phyloP scores from a whole-genome alignment of 352 stramenopile species.

The Globisporangium parvum region DNA sequence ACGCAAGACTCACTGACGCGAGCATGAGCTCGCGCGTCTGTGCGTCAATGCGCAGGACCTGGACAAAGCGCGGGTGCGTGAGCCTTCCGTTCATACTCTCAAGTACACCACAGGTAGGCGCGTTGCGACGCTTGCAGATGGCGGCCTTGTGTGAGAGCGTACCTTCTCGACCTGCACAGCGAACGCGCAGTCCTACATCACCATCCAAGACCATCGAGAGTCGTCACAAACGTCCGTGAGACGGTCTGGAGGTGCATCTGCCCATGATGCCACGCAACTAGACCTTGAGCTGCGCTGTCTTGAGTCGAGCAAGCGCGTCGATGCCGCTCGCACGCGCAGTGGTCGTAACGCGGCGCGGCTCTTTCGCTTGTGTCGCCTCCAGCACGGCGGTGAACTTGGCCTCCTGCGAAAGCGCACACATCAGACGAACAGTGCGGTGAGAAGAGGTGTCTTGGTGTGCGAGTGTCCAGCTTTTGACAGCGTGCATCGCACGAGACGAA shows the following conservation, averaged over 20 bases:
- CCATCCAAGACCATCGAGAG: not conserved
- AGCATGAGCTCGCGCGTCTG: constrained; percentile 39
- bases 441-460: not conserved
- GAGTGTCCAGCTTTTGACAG: not conserved
- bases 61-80: not conserved
- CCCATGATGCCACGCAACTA: not conserved
- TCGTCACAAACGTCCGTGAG: not conserved
- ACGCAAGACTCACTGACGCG: constrained; percentile 2
- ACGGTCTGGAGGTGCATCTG: not conserved
- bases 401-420: constrained; percentile 13
- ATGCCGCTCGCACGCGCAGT: not conserved
- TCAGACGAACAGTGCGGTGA: not conserved
- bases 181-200: constrained; percentile 18
- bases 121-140: too few species aligned
- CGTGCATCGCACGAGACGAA: constrained; percentile 1
- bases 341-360: not conserved
- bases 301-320: constrained; percentile 1
- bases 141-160: not conserved
- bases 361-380: constrained; percentile 13
- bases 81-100: too few species aligned
- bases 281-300: constrained; percentile 3
- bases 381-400: constrained; percentile 34
- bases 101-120: too few species aligned
- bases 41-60: constrained; percentile 28
- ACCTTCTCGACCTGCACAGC: constrained; percentile 35